phyloP scores from a whole-genome alignment of 257 asterid species.

The Lantana camara region DNA sequence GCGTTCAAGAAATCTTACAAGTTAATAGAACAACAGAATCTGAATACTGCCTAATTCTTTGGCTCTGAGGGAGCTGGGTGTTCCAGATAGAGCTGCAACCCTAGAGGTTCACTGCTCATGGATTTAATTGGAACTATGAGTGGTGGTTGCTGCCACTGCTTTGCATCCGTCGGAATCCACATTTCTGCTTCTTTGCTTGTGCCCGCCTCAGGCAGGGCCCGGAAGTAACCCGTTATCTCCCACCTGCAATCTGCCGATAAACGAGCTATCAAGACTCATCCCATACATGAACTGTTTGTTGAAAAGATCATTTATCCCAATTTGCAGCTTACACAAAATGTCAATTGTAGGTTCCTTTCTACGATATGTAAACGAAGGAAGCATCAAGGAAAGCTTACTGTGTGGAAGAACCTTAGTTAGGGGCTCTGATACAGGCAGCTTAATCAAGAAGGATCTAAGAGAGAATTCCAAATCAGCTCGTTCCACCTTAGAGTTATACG shows the following conservation, averaged over 20 bases:
- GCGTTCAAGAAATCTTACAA: too few relatives aligned
- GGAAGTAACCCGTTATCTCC: conserved; percentile 85
- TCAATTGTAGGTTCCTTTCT: too few relatives aligned
- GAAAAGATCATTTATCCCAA: too few relatives aligned
- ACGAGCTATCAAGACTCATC: background rate
- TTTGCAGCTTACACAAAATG: too few relatives aligned
- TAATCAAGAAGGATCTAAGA: conserved; percentile 78
- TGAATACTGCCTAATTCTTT: conserved; percentile 17
- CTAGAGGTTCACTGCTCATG: conserved; percentile 81
- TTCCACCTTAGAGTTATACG: conserved; percentile 62
- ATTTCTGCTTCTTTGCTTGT: conserved; percentile 59
- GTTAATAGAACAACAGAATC: too few relatives aligned
- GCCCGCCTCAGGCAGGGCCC: conserved; percentile 57
- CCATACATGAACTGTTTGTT: too few relatives aligned
- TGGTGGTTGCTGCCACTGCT: conserved; percentile 89
- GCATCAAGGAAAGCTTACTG: conserved; percentile 41
- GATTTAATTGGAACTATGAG: conserved; percentile 80
- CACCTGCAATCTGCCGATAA: conserved; percentile 73
- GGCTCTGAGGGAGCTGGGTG: conserved; percentile 62
- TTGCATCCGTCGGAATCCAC: conserved; percentile 83
- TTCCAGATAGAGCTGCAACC: conserved; percentile 81
- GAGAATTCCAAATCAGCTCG: conserved; percentile 71
- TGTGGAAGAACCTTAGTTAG: conserved; percentile 65
- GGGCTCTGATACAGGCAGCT: conserved; percentile 75
- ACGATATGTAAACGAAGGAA: conserved; percentile 16